Percentiles rank a stretch among this genome's conserved stretches.
Evolutionary conservation across 2,329 filamentous ascomycete genomes (phyloP).

Genomic region (Orbilia blumenaviensis): DNA sequence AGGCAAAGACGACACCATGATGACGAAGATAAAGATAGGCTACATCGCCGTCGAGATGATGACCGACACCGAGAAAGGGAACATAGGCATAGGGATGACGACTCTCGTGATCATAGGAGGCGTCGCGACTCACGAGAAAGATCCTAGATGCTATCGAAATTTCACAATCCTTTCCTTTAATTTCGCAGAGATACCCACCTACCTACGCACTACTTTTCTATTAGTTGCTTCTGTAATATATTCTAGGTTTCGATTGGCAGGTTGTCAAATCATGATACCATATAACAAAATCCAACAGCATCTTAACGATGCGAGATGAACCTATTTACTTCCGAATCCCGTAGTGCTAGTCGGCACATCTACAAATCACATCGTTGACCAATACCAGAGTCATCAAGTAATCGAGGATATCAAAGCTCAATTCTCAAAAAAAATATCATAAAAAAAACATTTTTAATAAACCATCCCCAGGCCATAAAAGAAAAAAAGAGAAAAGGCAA

Average conservation of each 20-base stretch:
- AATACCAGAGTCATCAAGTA: neutral
- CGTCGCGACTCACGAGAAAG: conserved; percentile 28
- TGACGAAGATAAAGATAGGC: conserved; percentile 28
- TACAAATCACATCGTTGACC: neutral
- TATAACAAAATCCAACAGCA: too few relatives aligned
- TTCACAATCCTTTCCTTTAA: neutral
- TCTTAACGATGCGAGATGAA: too few relatives aligned
- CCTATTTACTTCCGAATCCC: too few relatives aligned
- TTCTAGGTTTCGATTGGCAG: too few relatives aligned
- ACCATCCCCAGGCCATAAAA: conserved; percentile 6
- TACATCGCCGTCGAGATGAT: conserved; percentile 32
- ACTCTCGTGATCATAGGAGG: conserved; percentile 12
- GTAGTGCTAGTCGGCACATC: too few relatives aligned
- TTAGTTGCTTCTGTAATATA: too few relatives aligned
- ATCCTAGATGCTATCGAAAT: neutral
- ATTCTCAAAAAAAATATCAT: conserved; percentile 24
- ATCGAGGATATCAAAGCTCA: conserved; percentile 25
- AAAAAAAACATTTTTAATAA: neutral
- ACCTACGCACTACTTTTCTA: too few relatives aligned
- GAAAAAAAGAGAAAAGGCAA: conserved; percentile 1
- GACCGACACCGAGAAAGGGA: conserved; percentile 23
- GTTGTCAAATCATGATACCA: too few relatives aligned
- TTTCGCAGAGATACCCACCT: conserved; percentile 19
- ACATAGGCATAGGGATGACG: conserved; percentile 21
- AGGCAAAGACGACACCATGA: conserved; percentile 15